These are phyloP conservation scores for Termitomyces sp. DNA, from an alignment of 768 basidiomycete genomes.

Conservation along the genomic window DNA sequence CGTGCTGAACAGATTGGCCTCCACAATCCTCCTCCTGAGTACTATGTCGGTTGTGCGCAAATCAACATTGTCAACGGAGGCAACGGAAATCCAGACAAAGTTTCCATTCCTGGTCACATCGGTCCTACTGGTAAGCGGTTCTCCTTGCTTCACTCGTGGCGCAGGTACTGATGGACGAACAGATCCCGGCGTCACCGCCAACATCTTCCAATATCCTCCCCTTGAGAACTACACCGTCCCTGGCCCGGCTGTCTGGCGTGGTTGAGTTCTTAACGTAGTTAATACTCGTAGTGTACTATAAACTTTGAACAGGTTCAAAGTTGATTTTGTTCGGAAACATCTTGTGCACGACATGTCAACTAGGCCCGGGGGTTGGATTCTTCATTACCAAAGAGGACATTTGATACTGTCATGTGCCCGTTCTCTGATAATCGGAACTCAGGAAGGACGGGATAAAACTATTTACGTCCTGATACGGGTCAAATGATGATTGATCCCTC, in stretches of 20 bases:
- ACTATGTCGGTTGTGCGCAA: conserved; percentile 38
- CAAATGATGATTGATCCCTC: background rate
- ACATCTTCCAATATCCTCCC: conserved; percentile 32
- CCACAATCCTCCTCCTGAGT: conserved; percentile 35
- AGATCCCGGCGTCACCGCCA: conserved; percentile 34
- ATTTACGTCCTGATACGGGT: background rate
- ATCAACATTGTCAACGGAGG: conserved; percentile 35
- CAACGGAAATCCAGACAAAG: conserved; percentile 32
- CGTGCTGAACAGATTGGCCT: conserved; percentile 37
- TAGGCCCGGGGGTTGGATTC: background rate
- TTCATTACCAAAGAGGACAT: background rate
- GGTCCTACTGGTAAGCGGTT: conserved; percentile 17
- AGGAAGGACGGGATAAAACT: background rate
- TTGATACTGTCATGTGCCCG: too few relatives aligned
- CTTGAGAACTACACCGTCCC: conserved; percentile 27
- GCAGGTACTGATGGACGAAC: background rate
- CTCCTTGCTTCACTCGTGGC: background rate
- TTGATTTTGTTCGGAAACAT: background rate
- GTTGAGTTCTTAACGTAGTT: conserved; percentile 6
- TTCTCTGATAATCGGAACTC: too few relatives aligned
- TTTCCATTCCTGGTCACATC: conserved; percentile 38
- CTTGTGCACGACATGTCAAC: background rate
- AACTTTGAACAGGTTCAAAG: conserved; percentile 1
- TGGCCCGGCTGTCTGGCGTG: conserved; percentile 20
- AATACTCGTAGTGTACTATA: background rate